Conservation (phyloP, 2,329 filamentous ascomycete genomes). For the Sphaerostilbella broomeana region DNA sequence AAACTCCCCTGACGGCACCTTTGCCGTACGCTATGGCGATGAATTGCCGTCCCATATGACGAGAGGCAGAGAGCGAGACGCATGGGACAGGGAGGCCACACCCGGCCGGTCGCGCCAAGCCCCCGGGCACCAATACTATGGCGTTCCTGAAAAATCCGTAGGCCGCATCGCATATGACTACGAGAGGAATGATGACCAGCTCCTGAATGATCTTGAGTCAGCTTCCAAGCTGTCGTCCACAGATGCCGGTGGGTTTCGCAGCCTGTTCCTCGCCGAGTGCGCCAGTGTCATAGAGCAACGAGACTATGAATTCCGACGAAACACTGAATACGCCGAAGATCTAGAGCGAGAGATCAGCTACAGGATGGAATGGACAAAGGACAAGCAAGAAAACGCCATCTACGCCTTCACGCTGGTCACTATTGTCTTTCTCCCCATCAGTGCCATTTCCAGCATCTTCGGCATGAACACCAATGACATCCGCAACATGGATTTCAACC, state of each 20-base stretch:
- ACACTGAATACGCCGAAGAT: slow-evolving; percentile 25
- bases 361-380: slow-evolving; percentile 35
- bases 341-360: slow-evolving; percentile 26
- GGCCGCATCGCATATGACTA: slow-evolving; percentile 18
- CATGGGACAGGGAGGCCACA: slow-evolving; percentile 13
- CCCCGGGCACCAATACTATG: background rate
- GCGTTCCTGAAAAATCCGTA: background rate
- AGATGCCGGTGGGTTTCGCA: slow-evolving; percentile 31
- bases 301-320: slow-evolving; percentile 27
- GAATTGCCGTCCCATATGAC: slow-evolving; percentile 6
- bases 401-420: slow-evolving; percentile 46
- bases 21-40: slow-evolving; percentile 5
- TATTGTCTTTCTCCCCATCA: slow-evolving; percentile 42
- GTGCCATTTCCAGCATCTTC: slow-evolving; percentile 41
- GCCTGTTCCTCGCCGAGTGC: slow-evolving; percentile 35
- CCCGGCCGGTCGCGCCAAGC: background rate
- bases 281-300: slow-evolving; percentile 31
- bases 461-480: slow-evolving; percentile 49
- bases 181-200: slow-evolving; percentile 17
- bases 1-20: slow-evolving; percentile 3
- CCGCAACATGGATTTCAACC: slow-evolving; percentile 40
- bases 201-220: slow-evolving; percentile 22
- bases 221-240: slow-evolving; percentile 31
- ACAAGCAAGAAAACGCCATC: slow-evolving; percentile 41
- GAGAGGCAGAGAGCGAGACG: background rate